These are phyloP conservation scores for Penicillium sp. DNA, from an alignment of 2,329 filamentous ascomycete genomes.

Conservation along the genomic window DNA sequence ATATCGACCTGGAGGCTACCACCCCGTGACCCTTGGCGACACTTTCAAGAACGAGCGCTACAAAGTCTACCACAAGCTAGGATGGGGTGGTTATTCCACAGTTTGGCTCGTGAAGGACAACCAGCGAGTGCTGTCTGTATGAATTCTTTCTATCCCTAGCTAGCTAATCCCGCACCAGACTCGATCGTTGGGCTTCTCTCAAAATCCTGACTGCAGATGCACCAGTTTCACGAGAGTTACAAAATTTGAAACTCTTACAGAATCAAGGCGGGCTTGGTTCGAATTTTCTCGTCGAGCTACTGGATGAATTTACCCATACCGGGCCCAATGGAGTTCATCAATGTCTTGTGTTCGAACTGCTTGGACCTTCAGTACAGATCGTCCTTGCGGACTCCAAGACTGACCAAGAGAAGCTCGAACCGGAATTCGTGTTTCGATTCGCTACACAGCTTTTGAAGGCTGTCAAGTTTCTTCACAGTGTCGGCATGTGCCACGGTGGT, in stretches of 20 bases:
- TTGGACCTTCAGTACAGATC: conserved; percentile 32
- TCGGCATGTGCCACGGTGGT: conserved; percentile 35
- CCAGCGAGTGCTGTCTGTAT: conserved; percentile 19
- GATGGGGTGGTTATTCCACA: conserved; percentile 48
- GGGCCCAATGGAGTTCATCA: conserved; percentile 38
- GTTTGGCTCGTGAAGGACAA: conserved; percentile 47
- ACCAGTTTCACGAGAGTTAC: conserved; percentile 19
- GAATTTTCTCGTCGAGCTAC: conserved; percentile 30
- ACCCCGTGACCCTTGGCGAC: conserved; percentile 48
- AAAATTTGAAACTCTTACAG: conserved; percentile 17
- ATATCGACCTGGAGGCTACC: conserved; percentile 37
- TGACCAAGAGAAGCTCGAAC: conserved; percentile 20
- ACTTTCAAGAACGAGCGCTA: conserved; percentile 45
- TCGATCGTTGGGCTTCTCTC: conserved; percentile 31
- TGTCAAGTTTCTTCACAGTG: conserved; percentile 29
- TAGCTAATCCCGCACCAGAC: conserved; percentile 18
- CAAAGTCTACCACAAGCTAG: conserved; percentile 48
- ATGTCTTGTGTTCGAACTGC: conserved; percentile 37
- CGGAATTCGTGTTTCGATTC: conserved; percentile 28
- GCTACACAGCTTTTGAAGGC: conserved; percentile 30
- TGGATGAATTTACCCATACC: conserved; percentile 32
- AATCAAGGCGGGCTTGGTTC: conserved; percentile 14
- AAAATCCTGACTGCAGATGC: conserved; percentile 34
- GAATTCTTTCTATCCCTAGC: background rate
- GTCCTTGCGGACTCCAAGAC: conserved; percentile 24